Conservation (phyloP, 1,284 basidiomycete species). For the Chalciporus sp. region DNA sequence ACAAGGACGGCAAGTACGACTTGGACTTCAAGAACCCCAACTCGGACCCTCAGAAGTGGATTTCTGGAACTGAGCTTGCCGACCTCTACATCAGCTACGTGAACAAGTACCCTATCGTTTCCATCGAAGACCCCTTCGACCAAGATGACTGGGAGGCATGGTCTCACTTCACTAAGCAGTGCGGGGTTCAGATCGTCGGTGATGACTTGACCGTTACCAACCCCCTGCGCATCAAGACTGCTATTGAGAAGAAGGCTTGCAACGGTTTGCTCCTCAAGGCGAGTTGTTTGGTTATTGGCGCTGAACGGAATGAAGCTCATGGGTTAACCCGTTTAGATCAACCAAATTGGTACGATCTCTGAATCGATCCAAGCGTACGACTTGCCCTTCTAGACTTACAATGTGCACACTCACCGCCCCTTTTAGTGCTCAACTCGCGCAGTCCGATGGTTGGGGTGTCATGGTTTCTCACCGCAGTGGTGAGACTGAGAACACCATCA, state of each 20-base stretch:
- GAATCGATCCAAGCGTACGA: slow-evolving; percentile 95
- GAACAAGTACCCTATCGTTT: slow-evolving; percentile 95
- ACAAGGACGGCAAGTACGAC: slow-evolving; percentile 99
- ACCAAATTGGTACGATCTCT: slow-evolving; percentile 99
- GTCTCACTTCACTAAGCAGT: slow-evolving; percentile 84
- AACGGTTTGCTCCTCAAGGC: slow-evolving; percentile 98
- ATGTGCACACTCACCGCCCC: slow-evolving; percentile 3
- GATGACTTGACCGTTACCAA: slow-evolving; percentile 99
- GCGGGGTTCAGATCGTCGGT: slow-evolving; percentile 90
- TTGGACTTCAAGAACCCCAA: slow-evolving; percentile 99
- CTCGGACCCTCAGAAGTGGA: slow-evolving; percentile 96
- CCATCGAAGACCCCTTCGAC: slow-evolving; percentile 99
- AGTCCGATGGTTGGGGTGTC: slow-evolving; percentile 97
- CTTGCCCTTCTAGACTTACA: slow-evolving; percentile 1
- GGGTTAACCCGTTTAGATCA: slow-evolving; percentile 53
- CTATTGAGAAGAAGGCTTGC: slow-evolving; percentile 99
- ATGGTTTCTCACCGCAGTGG: slow-evolving; percentile 99
- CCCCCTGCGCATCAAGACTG: slow-evolving; percentile 96
- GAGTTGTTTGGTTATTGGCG: slow-evolving; percentile 6
- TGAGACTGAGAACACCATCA: slow-evolving; percentile 96
- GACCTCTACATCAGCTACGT: slow-evolving; percentile 88
- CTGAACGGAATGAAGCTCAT: background rate
- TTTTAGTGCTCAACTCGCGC: slow-evolving; percentile 88
- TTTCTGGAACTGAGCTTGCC: slow-evolving; percentile 91
- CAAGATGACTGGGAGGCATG: slow-evolving; percentile 99